These are phyloP conservation scores for Stropharia rugosoannulata DNA, from an alignment of 768 basidiomycete genomes.

Conservation along the genomic window DNA sequence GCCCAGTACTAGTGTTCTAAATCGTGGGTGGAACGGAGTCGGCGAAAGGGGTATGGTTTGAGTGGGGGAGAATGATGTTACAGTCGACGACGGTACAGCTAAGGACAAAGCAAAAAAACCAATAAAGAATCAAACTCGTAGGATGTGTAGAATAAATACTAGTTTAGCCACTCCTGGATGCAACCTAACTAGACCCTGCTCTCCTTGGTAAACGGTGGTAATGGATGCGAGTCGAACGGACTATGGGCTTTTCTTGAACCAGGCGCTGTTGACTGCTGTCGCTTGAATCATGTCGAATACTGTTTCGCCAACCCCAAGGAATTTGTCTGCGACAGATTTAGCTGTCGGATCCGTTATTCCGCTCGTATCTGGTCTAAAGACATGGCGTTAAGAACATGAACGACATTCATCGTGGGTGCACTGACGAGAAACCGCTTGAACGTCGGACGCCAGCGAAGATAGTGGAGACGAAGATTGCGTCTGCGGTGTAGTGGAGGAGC, in stretches of 20 bases:
- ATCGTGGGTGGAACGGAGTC: too few relatives aligned
- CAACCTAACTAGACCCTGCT: too few relatives aligned
- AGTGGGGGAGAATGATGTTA: too few relatives aligned
- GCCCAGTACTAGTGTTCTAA: too few relatives aligned
- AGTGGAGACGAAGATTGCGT: slow-evolving; percentile 84
- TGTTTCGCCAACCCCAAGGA: slow-evolving; percentile 85
- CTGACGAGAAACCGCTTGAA: slow-evolving; percentile 88
- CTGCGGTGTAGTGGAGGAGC: slow-evolving; percentile 79
- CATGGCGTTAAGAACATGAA: background rate
- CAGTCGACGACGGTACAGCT: too few relatives aligned
- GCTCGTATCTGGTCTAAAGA: slow-evolving; percentile 60
- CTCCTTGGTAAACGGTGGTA: too few relatives aligned
- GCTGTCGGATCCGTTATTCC: slow-evolving; percentile 75
- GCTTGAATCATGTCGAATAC: slow-evolving; percentile 85
- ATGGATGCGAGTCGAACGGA: too few relatives aligned
- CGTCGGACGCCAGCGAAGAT: slow-evolving; percentile 89
- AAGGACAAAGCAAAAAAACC: too few relatives aligned
- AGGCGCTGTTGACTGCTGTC: slow-evolving; percentile 82
- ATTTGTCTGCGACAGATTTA: slow-evolving; percentile 75
- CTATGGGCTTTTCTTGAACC: slow-evolving; percentile 51
- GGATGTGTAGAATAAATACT: too few relatives aligned
- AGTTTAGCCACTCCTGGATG: too few relatives aligned
- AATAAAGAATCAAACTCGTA: too few relatives aligned
- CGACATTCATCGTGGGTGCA: slow-evolving; percentile 18
- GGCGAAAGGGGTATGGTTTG: too few relatives aligned